Conservation (phyloP, 148 eudicot genomes). For the Fagopyrum tataricum region DNA sequence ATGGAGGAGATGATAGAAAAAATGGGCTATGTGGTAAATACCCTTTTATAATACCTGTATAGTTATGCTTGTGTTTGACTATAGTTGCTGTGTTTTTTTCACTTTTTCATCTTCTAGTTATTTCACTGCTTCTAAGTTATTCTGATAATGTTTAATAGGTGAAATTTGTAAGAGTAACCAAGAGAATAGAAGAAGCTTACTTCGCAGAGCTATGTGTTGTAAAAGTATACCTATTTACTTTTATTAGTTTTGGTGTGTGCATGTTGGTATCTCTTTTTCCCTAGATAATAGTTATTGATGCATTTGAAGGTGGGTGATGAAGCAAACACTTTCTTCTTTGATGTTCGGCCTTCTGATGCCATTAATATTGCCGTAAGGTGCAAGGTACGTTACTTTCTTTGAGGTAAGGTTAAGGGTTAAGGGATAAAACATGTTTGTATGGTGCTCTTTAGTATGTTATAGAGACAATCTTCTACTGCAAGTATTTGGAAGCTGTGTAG, state of each 20-base stretch:
- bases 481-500: not conserved
- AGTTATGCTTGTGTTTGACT: not conserved
- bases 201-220: slow-evolving; percentile 1
- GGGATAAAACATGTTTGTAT: not conserved
- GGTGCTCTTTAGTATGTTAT: not conserved
- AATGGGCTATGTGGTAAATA: not conserved
- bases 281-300: not conserved
- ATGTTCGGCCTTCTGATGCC: slow-evolving; percentile 10
- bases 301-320: slow-evolving; percentile 3
- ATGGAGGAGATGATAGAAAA: slow-evolving; percentile 3
- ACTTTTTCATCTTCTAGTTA: not conserved
- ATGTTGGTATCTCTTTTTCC: not conserved
- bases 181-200: slow-evolving; percentile 1
- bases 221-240: not conserved
- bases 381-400: not conserved
- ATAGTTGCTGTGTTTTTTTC: not conserved
- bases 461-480: not conserved
- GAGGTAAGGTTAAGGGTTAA: not conserved
- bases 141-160: not conserved
- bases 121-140: not conserved
- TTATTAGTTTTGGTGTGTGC: not conserved
- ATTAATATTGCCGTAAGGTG: slow-evolving; percentile 5
- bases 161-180: slow-evolving; percentile 1
- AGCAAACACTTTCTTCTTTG: slow-evolving; percentile 1
- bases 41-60: not conserved